A percentile compares a stretch with the other conserved stretches of the same genome.
Evolutionary conservation across 75 land plant species (phyloP).

Genomic region (Pinus tabuliformis): DNA sequence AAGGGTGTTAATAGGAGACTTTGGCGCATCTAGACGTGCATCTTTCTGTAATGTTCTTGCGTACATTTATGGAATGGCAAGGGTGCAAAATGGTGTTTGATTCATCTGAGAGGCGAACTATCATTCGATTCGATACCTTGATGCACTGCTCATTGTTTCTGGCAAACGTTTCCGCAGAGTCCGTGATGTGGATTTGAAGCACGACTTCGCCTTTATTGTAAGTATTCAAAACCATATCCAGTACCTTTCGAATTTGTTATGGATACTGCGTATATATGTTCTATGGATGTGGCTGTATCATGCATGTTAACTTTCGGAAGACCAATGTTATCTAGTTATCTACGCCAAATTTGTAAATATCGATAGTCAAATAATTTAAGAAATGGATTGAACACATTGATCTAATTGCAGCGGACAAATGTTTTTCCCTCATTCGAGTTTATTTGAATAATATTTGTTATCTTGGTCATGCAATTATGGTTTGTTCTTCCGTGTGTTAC

Average conservation of each 20-base stretch:
- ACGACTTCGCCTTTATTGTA: slow-evolving; percentile 96
- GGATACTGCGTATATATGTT: background rate
- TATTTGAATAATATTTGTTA: background rate
- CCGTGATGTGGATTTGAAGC: slow-evolving; percentile 99
- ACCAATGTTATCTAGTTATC: background rate
- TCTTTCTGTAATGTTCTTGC: slow-evolving; percentile 74
- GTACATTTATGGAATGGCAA: slow-evolving; percentile 68
- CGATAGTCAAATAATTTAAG: background rate
- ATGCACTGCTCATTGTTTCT: slow-evolving; percentile 93
- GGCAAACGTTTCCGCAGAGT: slow-evolving; percentile 96
- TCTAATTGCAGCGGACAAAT: background rate
- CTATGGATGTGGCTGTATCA: background rate
- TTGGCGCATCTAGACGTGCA: slow-evolving; percentile 61
- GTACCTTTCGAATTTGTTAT: background rate
- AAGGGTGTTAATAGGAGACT: slow-evolving; percentile 60
- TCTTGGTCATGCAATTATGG: background rate
- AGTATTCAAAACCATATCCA: slow-evolving; percentile 23
- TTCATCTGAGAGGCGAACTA: slow-evolving; percentile 75
- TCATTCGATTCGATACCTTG: slow-evolving; percentile 60
- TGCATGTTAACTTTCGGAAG: background rate
- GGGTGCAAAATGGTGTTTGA: slow-evolving; percentile 84
- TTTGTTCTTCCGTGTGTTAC: background rate
- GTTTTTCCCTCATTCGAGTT: background rate
- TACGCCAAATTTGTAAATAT: background rate
- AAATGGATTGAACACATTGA: background rate